phyloP scores from a whole-genome alignment of 1,139 yeast genomes.

The Scheffersomyces insectosa region DNA sequence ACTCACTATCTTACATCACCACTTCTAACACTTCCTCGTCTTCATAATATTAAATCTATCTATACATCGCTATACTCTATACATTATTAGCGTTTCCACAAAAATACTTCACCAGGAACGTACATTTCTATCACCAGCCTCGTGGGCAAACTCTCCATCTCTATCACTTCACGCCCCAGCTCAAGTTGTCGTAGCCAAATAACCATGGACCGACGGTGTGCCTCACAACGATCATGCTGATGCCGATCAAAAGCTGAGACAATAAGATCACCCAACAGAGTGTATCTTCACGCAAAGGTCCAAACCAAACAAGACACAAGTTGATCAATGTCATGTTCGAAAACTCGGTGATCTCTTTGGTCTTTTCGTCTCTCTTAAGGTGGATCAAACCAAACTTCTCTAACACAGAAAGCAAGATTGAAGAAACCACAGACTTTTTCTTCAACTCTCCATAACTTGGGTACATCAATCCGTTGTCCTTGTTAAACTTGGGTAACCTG shows the following conservation, averaged over 20 bases:
- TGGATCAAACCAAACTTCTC: slow-evolving; percentile 52
- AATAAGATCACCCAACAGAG: slow-evolving; percentile 61
- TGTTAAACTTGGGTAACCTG: slow-evolving; percentile 77
- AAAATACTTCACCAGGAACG: too few relatives aligned
- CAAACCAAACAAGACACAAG: slow-evolving; percentile 77
- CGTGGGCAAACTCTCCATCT: not conserved
- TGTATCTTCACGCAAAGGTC: slow-evolving; percentile 84
- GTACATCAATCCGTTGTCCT: slow-evolving; percentile 67
- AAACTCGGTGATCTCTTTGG: slow-evolving; percentile 45
- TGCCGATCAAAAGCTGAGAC: slow-evolving; percentile 66
- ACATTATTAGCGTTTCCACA: too few relatives aligned
- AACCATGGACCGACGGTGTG: slow-evolving; percentile 85
- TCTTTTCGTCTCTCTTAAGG: slow-evolving; percentile 35
- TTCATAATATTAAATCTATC: too few relatives aligned
- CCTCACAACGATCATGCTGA: slow-evolving; percentile 66
- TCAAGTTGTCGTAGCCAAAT: slow-evolving; percentile 85
- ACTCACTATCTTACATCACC: too few relatives aligned
- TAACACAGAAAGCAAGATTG: slow-evolving; percentile 32
- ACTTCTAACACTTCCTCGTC: too few relatives aligned
- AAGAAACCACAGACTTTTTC: slow-evolving; percentile 14
- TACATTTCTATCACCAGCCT: too few relatives aligned
- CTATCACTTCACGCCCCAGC: slow-evolving; percentile 41
- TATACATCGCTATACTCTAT: too few relatives aligned
- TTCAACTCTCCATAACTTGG: slow-evolving; percentile 52
- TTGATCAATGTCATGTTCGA: slow-evolving; percentile 89